These are phyloP conservation scores for Elongisporangium prolatum DNA, from an alignment of 352 stramenopile species.

Conservation along the genomic window DNA sequence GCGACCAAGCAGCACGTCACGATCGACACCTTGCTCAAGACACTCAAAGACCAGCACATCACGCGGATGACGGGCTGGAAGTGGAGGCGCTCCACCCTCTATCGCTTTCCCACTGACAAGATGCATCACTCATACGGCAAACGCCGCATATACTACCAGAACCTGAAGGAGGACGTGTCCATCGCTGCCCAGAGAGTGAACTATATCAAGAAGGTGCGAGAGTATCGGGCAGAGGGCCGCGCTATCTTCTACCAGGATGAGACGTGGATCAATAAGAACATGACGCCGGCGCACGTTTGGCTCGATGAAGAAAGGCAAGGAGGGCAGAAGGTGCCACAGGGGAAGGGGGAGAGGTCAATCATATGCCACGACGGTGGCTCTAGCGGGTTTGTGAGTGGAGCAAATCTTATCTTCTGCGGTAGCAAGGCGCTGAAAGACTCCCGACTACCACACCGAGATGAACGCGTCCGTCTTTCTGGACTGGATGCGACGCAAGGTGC, in stretches of 20 bases:
- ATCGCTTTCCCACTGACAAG: slow-evolving; percentile 6
- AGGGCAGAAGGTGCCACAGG: slow-evolving; percentile 12
- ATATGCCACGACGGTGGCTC: slow-evolving; percentile 15
- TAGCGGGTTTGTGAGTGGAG: slow-evolving; percentile 13
- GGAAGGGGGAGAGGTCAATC: slow-evolving; percentile 16
- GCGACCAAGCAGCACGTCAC: slow-evolving; percentile 8
- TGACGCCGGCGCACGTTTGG: slow-evolving; percentile 10
- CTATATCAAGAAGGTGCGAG: slow-evolving; percentile 6
- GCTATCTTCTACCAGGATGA: slow-evolving; percentile 16
- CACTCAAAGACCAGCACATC: background rate
- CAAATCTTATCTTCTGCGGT: slow-evolving; percentile 17
- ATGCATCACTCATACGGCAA: slow-evolving; percentile 8
- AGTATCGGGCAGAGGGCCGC: slow-evolving; percentile 2
- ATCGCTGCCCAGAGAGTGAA: slow-evolving; percentile 9
- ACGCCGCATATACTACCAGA: slow-evolving; percentile 5
- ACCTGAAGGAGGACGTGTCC: slow-evolving; percentile 7
- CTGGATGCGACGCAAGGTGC: slow-evolving; percentile 13
- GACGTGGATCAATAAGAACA: slow-evolving; percentile 14
- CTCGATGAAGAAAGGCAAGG: slow-evolving; percentile 9
- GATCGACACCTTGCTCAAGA: slow-evolving; percentile 2
- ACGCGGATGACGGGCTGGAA: slow-evolving; percentile 5
- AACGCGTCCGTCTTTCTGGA: slow-evolving; percentile 16
- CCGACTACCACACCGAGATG: slow-evolving; percentile 25
- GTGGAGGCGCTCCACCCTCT: slow-evolving; percentile 8
- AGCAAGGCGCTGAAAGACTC: slow-evolving; percentile 20